Evolutionary conservation across 208 protist species (phyloP), one percentile per base, ranked within the genome.

Genomic region (Trypanosoma caninum): DNA sequence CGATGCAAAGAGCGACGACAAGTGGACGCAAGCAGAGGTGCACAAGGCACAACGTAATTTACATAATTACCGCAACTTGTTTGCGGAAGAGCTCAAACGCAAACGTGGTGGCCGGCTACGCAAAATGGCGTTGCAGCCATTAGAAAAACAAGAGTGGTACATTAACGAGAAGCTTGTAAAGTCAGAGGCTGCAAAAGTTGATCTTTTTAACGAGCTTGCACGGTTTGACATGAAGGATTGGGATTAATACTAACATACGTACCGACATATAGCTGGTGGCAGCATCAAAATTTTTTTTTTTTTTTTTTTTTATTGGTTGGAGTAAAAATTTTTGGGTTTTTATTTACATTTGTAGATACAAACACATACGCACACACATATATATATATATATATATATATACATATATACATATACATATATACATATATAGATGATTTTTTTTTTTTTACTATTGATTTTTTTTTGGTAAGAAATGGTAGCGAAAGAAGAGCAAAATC

Each of bases 121-220:
- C 59, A 90, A 90, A 68, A 69, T 87, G 42, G 83, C 87, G 6
- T 37, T 90, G 11, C 69, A 73, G 14, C 72, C 84, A 27, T 50
- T 85, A 38, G 69, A 86, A 54, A 76, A 71, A 50, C 81, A 91
- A 69, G 83, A 94, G 69, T 91, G 84, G 87, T 91, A 84, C 63
- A 87, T 94, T 67, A 84, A 94, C 46, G 79, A 86, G 59, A 89
- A 89, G 59, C 65, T 94, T 33, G 58, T 91, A 37, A 76, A 82
- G 56, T 87, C 82, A 2, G 79, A 79, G 31, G 76, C 74, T 2
- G 80, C 87, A 11, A 78, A 89, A 66, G 65, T 94, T 22, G 84
- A 88, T 46, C 64, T 94, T 44, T 76, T 94, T 51, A 94, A 94
- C 54, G 76, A 87, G 35, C 65, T 94, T 13, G 70, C 82, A 48